Evolutionary conservation across 495 filamentous ascomycete genomes (phyloP), one percentile per base, ranked within the genome.

Genomic region (Talaromyces proteolyticus): DNA sequence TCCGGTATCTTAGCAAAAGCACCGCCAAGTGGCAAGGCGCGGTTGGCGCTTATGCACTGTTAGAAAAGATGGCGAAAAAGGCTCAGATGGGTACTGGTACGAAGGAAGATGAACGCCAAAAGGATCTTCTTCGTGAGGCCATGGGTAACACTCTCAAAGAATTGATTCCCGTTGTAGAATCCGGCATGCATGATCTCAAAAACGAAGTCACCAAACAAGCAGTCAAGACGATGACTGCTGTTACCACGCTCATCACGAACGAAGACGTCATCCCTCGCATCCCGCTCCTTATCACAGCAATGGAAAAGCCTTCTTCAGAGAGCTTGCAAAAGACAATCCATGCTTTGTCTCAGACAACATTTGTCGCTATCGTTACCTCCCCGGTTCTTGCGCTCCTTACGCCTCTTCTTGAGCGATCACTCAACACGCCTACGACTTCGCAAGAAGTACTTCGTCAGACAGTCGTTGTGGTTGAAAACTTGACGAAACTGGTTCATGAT

Each of bases 401-500:
- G 3, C 93, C 93, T 26, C 86, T 97, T 52, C 82, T 99, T 19
- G 94, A 96, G 65, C 82, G 93, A 50, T 87, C 91, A 10, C 80
- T 97, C 42, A 95, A 95, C 68, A 88, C 86, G 37, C 93, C 92
- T 4, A 76, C 79, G 11, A 99, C 93, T 7, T 80, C 87, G 12
- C 93, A 98, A 68, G 93, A 98, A 70, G 93, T 96, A 3, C 75
- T 97, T 25, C 85, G 93, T 26, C 94, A 96, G 64, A 95, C 92
- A 3, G 90, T 94, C 18, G 88, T 97, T 16, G 95, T 99, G n/a
- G 89, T 94, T 23, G 93, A 99, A 72, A 99, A 99, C 67, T 69
- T 99, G 71, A 99, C 93, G 42, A 99, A 96, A 75, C 79, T 99
- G 22, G 93, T 99, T 21, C 93, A 99, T 67, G 94, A 99, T 62